Evolutionary conservation across 2,329 filamentous ascomycete species (phyloP), one percentile per base, ranked within the genome.

Genomic region (Neocucurbitaria cava): DNA sequence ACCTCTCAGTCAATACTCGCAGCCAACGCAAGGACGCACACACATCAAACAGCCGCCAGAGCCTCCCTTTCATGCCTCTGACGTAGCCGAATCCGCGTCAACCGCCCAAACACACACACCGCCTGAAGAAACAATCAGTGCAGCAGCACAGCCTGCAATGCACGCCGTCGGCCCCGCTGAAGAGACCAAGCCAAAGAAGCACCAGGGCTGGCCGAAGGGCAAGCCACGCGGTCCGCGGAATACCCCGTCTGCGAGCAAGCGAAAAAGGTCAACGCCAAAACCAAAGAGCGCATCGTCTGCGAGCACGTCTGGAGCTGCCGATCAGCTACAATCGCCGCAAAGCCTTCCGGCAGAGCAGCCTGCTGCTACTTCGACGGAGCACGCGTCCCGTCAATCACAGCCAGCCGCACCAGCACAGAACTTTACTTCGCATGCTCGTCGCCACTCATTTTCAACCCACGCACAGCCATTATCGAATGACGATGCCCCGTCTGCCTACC

Each of bases 121-220:
- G 1, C 74, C 76, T 3, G 76, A 77, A 45, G 76, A 78, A 35
- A 46, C 50, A 17, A 51, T 52, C 23, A 47, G 40, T 43, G 21
- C 57, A 9, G 43, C 53, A 21, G 46, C 56, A 43, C 61, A 58
- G 31, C 55, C 61, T 33, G 53, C 31, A 3, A 49, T 55, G 31
- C 59, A 64, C 23, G 59, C 62, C 30, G 41, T 33, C 26, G 51
- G 30, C 28, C 45, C 52, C 10, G 11, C 49, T 45, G 57, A 76
- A 58, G 64, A 68, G n/a, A 57, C 65, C 36, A 76, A 73, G 54
- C 56, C 66, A 2, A 77, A 74, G 51, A 71, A 70, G 51, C 66
- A 72, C 51, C 73, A 78, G 54, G 77, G 77, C 11, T 78, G 75
- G 76, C 77, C 78, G 11, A 82, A 81, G 62, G 78, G 77, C 31